Evolutionary conservation across 202 grass and related monocot species (phyloP).

Genomic region (Elaeis oleifera): DNA sequence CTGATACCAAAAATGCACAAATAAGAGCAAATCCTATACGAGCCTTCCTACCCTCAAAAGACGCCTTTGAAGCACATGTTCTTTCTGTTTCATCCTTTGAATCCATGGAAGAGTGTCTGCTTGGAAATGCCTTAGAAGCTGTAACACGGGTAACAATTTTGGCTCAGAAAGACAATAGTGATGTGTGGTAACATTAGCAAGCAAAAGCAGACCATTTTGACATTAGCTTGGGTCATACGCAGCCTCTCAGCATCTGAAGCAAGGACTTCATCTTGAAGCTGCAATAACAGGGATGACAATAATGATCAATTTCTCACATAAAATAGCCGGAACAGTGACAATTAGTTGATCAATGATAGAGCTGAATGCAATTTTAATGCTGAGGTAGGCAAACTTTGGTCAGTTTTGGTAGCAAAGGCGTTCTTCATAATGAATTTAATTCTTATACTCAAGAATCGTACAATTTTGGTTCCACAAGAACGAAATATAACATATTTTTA

Average conservation of each 20-base stretch:
- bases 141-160: conserved; percentile 16
- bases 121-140: conserved; percentile 95
- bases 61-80: conserved; percentile 69
- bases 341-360: too few relatives aligned
- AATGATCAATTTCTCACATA: too few relatives aligned
- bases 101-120: conserved; percentile 68
- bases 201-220: conserved; percentile 53
- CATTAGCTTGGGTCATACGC: conserved; percentile 76
- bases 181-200: not conserved
- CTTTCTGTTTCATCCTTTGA: conserved; percentile 85
- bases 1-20: not conserved
- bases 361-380: too few relatives aligned
- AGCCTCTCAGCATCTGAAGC: conserved; percentile 77
- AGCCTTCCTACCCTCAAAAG: conserved; percentile 64
- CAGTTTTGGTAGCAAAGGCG: too few relatives aligned
- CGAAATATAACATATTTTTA: too few relatives aligned
- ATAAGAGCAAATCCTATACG: not conserved
- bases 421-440: too few relatives aligned
- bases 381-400: too few relatives aligned
- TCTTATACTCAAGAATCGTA: too few relatives aligned
- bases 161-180: not conserved
- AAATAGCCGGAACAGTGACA: too few relatives aligned
- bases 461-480: too few relatives aligned
- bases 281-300: conserved; percentile 8
- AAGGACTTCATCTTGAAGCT: conserved; percentile 99